Percentiles rank a stretch among this genome's conserved stretches.
Evolutionary conservation across 2,329 filamentous ascomycete genomes (phyloP).

Genomic region (Pseudogymnoascus pannorum): DNA sequence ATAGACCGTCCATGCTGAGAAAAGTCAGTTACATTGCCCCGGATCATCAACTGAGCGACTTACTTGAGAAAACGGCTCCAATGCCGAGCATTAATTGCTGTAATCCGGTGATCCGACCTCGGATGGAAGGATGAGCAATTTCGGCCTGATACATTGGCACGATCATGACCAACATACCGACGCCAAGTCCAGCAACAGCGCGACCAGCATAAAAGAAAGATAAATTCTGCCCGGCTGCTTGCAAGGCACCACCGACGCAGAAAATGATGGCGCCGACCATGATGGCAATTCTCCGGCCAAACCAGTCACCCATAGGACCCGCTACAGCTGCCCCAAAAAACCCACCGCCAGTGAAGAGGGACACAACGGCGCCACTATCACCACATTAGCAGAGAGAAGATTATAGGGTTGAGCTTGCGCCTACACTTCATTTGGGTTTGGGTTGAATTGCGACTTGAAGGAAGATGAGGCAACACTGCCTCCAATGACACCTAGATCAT

Average conservation of each 20-base stretch:
- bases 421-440: conserved; percentile 12
- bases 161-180: conserved; percentile 38
- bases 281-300: conserved; percentile 67
- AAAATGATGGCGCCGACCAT: conserved; percentile 64
- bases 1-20: conserved; percentile 58
- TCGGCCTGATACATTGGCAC: conserved; percentile 69
- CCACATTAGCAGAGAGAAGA: not conserved
- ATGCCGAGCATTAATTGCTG: conserved; percentile 81
- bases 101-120: conserved; percentile 64
- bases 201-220: conserved; percentile 63
- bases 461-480: not conserved
- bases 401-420: conserved; percentile 33
- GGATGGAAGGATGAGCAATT: conserved; percentile 68
- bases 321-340: conserved; percentile 59
- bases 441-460: conserved; percentile 33
- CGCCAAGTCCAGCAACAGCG: conserved; percentile 58
- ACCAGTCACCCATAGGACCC: conserved; percentile 57
- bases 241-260: conserved; percentile 62
- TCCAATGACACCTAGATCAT: conserved; percentile 46
- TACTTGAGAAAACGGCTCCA: conserved; percentile 57
- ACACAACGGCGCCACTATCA: conserved; percentile 60
- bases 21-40: too few species aligned
- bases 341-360: conserved; percentile 63
- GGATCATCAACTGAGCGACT: not conserved
- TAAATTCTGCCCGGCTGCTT: conserved; percentile 56